Evolutionary conservation across 2,329 filamentous ascomycete genomes (phyloP).

Genomic region (Sarocladiaceae sp.): DNA sequence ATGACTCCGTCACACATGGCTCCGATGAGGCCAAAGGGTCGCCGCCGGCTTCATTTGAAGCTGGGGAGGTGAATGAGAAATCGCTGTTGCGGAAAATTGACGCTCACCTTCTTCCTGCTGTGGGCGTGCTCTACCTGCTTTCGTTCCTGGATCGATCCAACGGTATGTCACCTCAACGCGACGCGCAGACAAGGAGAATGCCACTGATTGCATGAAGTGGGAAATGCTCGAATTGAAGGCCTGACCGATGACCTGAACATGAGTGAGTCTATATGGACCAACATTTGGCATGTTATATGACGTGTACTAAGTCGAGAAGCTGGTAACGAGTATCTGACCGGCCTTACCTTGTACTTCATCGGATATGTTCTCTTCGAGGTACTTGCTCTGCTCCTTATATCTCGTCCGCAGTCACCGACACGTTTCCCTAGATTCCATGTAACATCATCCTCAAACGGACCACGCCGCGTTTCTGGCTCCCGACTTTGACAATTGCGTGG

Average conservation of each 20-base stretch:
- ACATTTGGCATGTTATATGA: no score
- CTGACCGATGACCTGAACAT: constrained; percentile 47
- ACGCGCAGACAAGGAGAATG: constrained; percentile 17
- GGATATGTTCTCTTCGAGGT: constrained; percentile 56
- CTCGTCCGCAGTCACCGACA: constrained; percentile 8
- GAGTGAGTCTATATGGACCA: constrained; percentile 32
- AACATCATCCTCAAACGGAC: constrained; percentile 60
- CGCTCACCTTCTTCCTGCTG: constrained; percentile 44
- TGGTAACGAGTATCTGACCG: constrained; percentile 60
- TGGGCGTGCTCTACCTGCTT: constrained; percentile 51
- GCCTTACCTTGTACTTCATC: constrained; percentile 63
- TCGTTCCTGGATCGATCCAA: constrained; percentile 57
- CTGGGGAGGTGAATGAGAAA: constrained; percentile 45
- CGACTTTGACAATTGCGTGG: constrained; percentile 51
- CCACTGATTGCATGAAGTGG: constrained; percentile 37
- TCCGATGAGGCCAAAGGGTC: neutral
- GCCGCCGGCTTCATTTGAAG: neutral
- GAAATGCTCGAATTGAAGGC: constrained; percentile 54
- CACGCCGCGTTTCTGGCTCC: constrained; percentile 52
- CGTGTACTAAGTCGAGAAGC: no score
- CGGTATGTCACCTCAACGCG: constrained; percentile 35
- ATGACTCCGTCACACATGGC: neutral
- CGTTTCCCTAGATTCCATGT: constrained; percentile 48
- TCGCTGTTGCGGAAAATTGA: constrained; percentile 55
- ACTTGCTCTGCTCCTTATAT: neutral